Conservation (phyloP, 2,329 filamentous ascomycete species). For the Ascochyta rabiei region DNA sequence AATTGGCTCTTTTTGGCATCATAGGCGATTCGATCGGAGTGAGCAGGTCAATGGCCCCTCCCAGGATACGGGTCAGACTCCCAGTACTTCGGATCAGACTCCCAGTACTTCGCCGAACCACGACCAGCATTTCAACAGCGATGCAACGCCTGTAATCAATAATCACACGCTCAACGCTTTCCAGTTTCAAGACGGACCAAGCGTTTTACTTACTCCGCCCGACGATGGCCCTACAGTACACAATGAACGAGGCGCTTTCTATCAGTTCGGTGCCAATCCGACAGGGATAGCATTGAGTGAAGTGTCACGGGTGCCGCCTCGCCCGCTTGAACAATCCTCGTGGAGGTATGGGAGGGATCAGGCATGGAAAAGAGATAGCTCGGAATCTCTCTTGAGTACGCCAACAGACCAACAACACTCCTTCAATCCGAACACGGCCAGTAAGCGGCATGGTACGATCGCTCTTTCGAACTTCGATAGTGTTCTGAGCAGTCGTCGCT, state of each 20-base stretch:
- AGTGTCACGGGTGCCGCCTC: not conserved
- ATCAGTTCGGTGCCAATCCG: not conserved
- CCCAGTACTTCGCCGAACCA: not conserved
- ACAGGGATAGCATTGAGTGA: not conserved
- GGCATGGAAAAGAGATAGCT: not conserved
- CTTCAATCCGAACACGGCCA: not conserved
- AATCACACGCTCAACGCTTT: not conserved
- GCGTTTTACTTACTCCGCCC: not conserved
- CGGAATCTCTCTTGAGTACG: not conserved
- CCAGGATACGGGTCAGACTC: not conserved
- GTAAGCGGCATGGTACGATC: not conserved
- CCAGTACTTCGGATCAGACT: not conserved
- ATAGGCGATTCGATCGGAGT: not conserved
- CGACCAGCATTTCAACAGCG: not conserved
- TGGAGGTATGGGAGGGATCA: not conserved
- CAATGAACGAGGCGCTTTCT: not conserved
- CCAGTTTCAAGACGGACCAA: not conserved
- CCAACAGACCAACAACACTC: not conserved
- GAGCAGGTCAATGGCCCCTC: not conserved
- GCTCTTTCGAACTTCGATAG: not conserved
- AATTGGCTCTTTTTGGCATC: not conserved
- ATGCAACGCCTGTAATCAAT: not conserved
- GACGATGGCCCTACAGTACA: not conserved
- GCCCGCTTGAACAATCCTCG: not conserved
- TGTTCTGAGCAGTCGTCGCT: not conserved